Percentiles rank a stretch among this genome's conserved stretches.
phyloP scores from a whole-genome alignment of 352 stramenopile species.

The Blastocystis sp. region DNA sequence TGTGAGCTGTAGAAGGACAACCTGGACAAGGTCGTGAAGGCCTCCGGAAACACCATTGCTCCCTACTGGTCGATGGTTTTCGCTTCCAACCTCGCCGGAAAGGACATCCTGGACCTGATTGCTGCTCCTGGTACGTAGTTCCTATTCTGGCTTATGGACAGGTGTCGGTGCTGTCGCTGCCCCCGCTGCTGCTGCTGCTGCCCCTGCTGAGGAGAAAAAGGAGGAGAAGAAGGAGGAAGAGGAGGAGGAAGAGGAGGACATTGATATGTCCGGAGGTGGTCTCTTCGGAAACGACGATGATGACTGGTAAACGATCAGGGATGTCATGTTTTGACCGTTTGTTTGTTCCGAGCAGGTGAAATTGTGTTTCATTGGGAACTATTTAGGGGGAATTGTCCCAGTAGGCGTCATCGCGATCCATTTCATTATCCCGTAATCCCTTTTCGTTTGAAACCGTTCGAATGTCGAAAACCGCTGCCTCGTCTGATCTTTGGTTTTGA shows the following conservation, averaged over 20 bases:
- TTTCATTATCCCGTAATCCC: too few species aligned
- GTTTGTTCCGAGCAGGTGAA: background rate
- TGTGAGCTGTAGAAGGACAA: constrained; percentile 39
- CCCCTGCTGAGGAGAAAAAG: constrained; percentile 23
- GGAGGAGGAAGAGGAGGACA: constrained; percentile 52
- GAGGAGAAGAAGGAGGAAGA: constrained; percentile 45
- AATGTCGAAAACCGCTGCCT: too few species aligned
- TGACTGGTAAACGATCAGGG: constrained; percentile 26
- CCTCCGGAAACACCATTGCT: constrained; percentile 21
- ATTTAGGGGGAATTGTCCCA: too few species aligned
- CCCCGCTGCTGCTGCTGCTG: constrained; percentile 5
- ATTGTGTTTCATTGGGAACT: background rate
- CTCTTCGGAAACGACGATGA: constrained; percentile 31
- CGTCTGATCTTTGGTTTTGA: background rate
- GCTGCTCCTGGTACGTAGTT: constrained; percentile 25
- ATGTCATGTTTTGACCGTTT: background rate
- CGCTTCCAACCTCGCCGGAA: constrained; percentile 15
- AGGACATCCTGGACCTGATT: constrained; percentile 41
- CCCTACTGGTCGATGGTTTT: constrained; percentile 48
- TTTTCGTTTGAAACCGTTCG: too few species aligned
- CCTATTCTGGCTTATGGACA: background rate
- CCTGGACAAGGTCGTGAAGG: constrained; percentile 42
- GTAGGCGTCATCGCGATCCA: too few species aligned
- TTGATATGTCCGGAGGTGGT: constrained; percentile 28
- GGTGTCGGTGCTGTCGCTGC: constrained; percentile 15